Evolutionary conservation across 768 basidiomycete genomes (phyloP).

Genomic region (Rhizopogon vinicolor): DNA sequence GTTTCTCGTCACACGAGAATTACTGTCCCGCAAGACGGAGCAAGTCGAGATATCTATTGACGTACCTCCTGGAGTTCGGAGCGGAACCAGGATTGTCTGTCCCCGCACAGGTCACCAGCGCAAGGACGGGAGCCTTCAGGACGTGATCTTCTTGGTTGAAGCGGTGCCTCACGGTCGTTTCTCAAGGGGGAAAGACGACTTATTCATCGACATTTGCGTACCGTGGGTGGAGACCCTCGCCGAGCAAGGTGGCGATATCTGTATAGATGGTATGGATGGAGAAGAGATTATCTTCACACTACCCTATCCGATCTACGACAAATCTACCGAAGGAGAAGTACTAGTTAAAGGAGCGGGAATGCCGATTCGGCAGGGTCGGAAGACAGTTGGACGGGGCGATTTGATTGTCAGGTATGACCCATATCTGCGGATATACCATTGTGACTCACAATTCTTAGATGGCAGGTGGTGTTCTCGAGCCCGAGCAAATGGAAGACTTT

Average conservation of each 20-base stretch:
- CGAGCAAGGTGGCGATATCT: slow-evolving; percentile 43
- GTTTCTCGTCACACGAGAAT: slow-evolving; percentile 56
- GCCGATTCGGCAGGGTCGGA: slow-evolving; percentile 53
- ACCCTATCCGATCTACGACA: slow-evolving; percentile 47
- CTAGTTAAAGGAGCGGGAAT: slow-evolving; percentile 62
- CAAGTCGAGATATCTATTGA: slow-evolving; percentile 56
- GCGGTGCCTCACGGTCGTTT: slow-evolving; percentile 56
- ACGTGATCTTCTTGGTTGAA: slow-evolving; percentile 63
- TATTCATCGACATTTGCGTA: slow-evolving; percentile 50
- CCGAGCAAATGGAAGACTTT: slow-evolving; percentile 29
- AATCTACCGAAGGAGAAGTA: slow-evolving; percentile 43
- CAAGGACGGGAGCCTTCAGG: slow-evolving; percentile 51
- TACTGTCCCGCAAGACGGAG: slow-evolving; percentile 44
- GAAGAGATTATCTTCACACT: slow-evolving; percentile 45
- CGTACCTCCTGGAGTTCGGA: slow-evolving; percentile 57
- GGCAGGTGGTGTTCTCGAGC: slow-evolving; percentile 26
- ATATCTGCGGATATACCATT: not conserved
- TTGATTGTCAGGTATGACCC: slow-evolving; percentile 54
- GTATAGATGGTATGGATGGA: slow-evolving; percentile 56
- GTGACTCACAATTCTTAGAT: slow-evolving; percentile 11
- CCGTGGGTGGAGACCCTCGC: slow-evolving; percentile 50
- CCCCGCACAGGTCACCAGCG: slow-evolving; percentile 65
- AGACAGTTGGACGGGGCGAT: slow-evolving; percentile 54
- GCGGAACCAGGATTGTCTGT: slow-evolving; percentile 56
- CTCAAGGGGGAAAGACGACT: slow-evolving; percentile 50